Evolutionary conservation across 495 filamentous ascomycete species (phyloP), one percentile per base, ranked within the genome.

Genomic region (Amphirosellinia nigrospora): DNA sequence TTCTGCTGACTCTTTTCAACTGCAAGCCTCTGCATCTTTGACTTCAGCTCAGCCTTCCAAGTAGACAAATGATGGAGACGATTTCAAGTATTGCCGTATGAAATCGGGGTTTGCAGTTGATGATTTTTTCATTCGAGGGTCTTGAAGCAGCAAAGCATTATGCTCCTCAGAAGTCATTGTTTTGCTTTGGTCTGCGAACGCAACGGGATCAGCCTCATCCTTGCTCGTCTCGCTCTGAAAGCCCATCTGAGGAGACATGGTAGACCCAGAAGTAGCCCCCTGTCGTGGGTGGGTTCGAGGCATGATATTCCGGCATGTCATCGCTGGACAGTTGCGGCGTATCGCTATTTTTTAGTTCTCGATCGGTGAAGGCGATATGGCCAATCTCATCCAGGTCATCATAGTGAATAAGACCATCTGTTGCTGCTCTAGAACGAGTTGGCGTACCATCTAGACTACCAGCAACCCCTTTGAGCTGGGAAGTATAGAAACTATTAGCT

Each of bases 21-120:
- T 13, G 93, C 88, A 70, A 95, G 82, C 16, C 84, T 88, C 79
- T 96, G 94, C 63, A 98, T 88, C 73, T 92, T 89, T 13, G 93
- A 89, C 78, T 97, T 98, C 13, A 99, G 79, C 52, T 97, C 91
- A 0, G 94, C 91, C 85, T 97, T 98, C 96, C 95, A 97, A 11
- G 90, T 92, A 2, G 96, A 98, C 1, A 99, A 83, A 75, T 99
- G 94, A 79, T 99, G 96, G 19, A 99, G 86, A 7, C 96, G 90
- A 45, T 94, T 97, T 78, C 98, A 93, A 65, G 91, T 92, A 99
- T 73, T 97, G 94, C 65, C 94, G 92, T 1, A 99, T 81, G 66
- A 99, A 99, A 48, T 94, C 90, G 0, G 96, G 94, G 68, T 98
- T 95, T 11, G 90, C 92, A 16, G 91, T 93, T 34, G 93, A 95